Conservation (phyloP, 1,284 basidiomycete genomes). For the Cryptococcus sp. region DNA sequence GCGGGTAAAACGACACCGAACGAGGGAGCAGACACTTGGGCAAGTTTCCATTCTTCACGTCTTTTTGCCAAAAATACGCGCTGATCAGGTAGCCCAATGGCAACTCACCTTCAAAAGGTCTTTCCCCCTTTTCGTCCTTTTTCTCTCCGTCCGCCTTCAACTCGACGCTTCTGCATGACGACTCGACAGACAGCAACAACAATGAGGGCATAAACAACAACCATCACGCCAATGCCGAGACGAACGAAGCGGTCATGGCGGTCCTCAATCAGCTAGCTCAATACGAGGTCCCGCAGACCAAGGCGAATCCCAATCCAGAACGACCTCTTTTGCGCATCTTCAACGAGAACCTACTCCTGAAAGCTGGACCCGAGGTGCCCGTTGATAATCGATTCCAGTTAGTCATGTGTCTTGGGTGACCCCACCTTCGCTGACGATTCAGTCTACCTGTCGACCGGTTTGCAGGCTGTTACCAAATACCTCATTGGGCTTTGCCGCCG, state of each 20-base stretch:
- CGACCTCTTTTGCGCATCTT: slow-evolving; percentile 39
- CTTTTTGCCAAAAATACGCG: not conserved
- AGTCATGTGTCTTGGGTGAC: slow-evolving; percentile 7
- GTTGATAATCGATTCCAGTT: slow-evolving; percentile 32
- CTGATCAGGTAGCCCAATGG: slow-evolving; percentile 2
- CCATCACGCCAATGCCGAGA: slow-evolving; percentile 9
- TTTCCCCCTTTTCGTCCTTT: slow-evolving; percentile 18
- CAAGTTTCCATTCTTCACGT: slow-evolving; percentile 6
- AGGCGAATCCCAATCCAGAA: slow-evolving; percentile 42
- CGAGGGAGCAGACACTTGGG: slow-evolving; percentile 17
- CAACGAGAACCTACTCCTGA: slow-evolving; percentile 8
- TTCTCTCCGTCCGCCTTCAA: slow-evolving; percentile 34
- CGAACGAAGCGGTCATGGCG: slow-evolving; percentile 18
- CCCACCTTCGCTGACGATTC: not conserved
- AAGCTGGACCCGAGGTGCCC: slow-evolving; percentile 21
- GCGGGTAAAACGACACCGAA: slow-evolving; percentile 8
- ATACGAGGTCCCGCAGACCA: slow-evolving; percentile 37
- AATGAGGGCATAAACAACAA: slow-evolving; percentile 1
- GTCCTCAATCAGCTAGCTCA: slow-evolving; percentile 36
- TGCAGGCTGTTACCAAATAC: slow-evolving; percentile 47
- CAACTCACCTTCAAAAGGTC: slow-evolving; percentile 25
- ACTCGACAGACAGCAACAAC: slow-evolving; percentile 2
- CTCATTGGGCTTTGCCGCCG: slow-evolving; percentile 48
- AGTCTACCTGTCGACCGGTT: slow-evolving; percentile 46
- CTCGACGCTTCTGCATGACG: slow-evolving; percentile 1